Evolutionary conservation across 495 filamentous ascomycete species (phyloP).

Genomic region (Darksidea phi): DNA sequence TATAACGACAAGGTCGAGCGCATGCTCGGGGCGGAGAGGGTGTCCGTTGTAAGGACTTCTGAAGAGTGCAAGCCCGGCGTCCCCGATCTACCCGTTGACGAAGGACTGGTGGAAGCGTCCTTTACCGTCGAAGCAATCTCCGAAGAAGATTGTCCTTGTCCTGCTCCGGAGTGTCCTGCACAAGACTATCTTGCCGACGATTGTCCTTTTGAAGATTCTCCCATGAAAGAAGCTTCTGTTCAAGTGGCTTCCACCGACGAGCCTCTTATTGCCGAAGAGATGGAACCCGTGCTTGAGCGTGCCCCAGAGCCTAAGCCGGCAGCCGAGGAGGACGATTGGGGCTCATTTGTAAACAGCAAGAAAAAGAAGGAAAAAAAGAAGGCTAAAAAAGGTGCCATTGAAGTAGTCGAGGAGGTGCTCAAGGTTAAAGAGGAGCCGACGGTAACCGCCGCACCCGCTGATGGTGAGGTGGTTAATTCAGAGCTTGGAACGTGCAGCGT

Average conservation of each 20-base stretch:
- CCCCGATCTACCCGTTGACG: constrained; percentile 1
- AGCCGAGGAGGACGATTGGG: background rate
- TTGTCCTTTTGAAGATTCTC: too few relatives aligned
- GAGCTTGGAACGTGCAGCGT: too few relatives aligned
- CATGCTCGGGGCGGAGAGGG: constrained; percentile 2
- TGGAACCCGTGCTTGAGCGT: too few relatives aligned
- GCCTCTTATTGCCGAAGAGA: too few relatives aligned
- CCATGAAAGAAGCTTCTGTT: too few relatives aligned
- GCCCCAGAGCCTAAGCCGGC: too few relatives aligned
- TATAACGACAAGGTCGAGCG: constrained; percentile 1
- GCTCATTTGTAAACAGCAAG: too few relatives aligned
- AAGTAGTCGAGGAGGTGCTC: too few relatives aligned
- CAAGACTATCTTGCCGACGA: too few relatives aligned
- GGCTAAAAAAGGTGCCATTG: background rate
- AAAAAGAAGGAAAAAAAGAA: constrained; percentile 2
- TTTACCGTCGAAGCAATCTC: background rate
- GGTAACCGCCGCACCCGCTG: background rate
- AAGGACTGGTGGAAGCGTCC: background rate
- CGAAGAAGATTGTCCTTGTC: background rate
- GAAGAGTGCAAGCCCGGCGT: background rate
- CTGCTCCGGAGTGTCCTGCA: background rate
- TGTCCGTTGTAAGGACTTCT: constrained; percentile 11
- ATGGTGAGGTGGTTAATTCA: background rate
- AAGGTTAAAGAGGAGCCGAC: too few relatives aligned
- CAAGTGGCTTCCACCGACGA: too few relatives aligned